These are phyloP conservation scores for Rhodotorula kratochvilovae DNA, from an alignment of 768 basidiomycete species.

Conservation along the genomic window DNA sequence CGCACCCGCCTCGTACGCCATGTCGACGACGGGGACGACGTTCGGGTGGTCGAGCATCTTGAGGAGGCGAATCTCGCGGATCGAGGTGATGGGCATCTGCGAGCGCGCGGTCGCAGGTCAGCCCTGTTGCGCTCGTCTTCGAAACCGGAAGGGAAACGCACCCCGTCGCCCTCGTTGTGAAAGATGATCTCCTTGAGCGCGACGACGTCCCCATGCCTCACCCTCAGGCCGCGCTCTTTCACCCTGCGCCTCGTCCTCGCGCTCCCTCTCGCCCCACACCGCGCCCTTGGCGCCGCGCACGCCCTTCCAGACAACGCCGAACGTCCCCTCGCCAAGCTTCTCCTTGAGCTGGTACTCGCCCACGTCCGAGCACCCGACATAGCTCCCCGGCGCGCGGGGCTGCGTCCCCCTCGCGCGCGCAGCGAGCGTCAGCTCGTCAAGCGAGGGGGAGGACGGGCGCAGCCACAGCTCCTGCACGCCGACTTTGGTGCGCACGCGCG, in stretches of 20 bases:
- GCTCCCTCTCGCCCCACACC: not conserved
- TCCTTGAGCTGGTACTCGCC: constrained; percentile 72
- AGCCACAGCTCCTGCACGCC: not conserved
- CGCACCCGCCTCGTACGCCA: constrained; percentile 65
- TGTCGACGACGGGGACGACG: constrained; percentile 81
- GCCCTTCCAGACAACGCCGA: constrained; percentile 63
- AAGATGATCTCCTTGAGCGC: constrained; percentile 92
- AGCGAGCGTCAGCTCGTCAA: not conserved
- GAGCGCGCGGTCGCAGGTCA: not conserved
- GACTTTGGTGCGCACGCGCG: constrained; percentile 2
- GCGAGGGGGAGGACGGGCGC: not conserved
- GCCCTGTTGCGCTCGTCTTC: not conserved
- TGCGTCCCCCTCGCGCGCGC: not conserved
- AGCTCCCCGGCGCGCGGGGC: constrained; percentile 15
- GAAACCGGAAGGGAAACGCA: constrained; percentile 46
- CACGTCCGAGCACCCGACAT: constrained; percentile 51
- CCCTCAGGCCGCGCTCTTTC: constrained; percentile 6
- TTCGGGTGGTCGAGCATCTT: constrained; percentile 81
- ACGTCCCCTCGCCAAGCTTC: constrained; percentile 94
- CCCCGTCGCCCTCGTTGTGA: constrained; percentile 94
- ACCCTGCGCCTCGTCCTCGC: constrained; percentile 6
- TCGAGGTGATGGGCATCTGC: constrained; percentile 76
- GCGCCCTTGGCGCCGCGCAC: not conserved
- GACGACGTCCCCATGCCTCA: constrained; percentile 55
- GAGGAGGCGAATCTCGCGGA: constrained; percentile 93